Percentiles rank a stretch among this genome's conserved stretches.
These are phyloP conservation scores for Carpinus viminea DNA, from an alignment of 306 rosid genomes.

Conservation along the genomic window DNA sequence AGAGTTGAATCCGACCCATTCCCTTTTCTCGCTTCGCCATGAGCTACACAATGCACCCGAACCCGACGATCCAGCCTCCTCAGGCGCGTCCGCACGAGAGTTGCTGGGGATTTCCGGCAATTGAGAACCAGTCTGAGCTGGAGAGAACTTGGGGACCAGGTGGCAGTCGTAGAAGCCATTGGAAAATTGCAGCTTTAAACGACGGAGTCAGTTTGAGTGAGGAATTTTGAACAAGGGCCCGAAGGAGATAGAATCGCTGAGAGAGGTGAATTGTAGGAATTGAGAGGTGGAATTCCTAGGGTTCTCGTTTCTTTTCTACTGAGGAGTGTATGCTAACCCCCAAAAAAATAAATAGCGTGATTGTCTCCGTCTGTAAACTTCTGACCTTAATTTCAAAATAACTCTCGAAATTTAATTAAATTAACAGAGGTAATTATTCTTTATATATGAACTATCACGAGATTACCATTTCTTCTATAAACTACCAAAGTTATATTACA, in stretches of 20 bases:
- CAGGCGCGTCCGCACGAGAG: constrained; percentile 35
- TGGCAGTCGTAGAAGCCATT: constrained; percentile 59
- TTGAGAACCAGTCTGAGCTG: constrained; percentile 81
- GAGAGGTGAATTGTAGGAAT: background rate
- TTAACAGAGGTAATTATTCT: too few species aligned
- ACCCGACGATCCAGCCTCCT: constrained; percentile 41
- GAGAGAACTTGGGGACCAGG: constrained; percentile 84
- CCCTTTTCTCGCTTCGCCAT: constrained; percentile 24
- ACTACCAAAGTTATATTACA: too few species aligned
- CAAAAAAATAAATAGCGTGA: too few species aligned
- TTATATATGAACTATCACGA: too few species aligned
- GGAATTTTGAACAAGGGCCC: background rate
- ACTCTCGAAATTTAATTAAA: too few species aligned
- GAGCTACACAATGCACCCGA: constrained; percentile 46
- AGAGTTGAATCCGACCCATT: constrained; percentile 34
- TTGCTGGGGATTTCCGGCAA: constrained; percentile 40
- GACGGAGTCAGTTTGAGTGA: background rate
- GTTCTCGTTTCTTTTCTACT: background rate
- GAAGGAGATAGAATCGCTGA: background rate
- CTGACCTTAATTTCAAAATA: too few species aligned
- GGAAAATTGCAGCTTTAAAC: background rate
- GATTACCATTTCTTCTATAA: too few species aligned
- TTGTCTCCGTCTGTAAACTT: too few species aligned
- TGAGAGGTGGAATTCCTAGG: constrained; percentile 17
- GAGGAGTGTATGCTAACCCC: background rate